Base-by-base conservation (phyloP, 73 alveolate genomes). In the Durusdinium trenchii region DNA sequence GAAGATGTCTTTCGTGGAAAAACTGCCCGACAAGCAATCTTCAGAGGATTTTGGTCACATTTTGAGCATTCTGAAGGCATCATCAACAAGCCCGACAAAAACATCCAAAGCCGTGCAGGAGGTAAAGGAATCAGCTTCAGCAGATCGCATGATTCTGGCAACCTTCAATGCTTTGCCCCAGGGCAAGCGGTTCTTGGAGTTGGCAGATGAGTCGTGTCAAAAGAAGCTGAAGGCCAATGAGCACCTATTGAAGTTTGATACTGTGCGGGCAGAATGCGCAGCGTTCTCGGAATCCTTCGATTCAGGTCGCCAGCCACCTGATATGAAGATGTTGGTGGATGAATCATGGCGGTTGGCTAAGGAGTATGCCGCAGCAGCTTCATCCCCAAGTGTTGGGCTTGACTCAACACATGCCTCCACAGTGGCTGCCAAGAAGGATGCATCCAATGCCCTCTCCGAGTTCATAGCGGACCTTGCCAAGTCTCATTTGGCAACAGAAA, bases 91-190 rank as follows among this genome's bases (percentile, higher is more conserved):
- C 79, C 79, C 79, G 32, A 16, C 32, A 42, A 67, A 67, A 6
- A 30, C 42, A 42, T 6, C 10, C 45, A n/a, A 42, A 20, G 35
- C 79, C 26, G 42, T 67, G 45, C 14, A 67, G 42, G 43, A 20
- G 10, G 10, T 67, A 6, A 28, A 16, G 42, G 85, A 73, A 36
- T 28, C 4, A 12, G 51, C 85, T 7, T 28, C 48, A 32, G 30
- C 85, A n/a, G 85, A 73, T 48, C 48, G 51, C 23, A 36, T 73
- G 52, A 6, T 73, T 30, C 85, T 73, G 28, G 48, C 52, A 6
- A 73, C 85, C 6, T 73, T 73, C 85, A 73, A 73, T 12, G 85
- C 85, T 26, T 30, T 73, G 20, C 51, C 85, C 48, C 85, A 73
- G 28, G 85, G 85, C 4, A 73, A 28, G 42, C 14, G 32, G 42